Evolutionary conservation across 2,329 filamentous ascomycete genomes (phyloP).

Genomic region (Amphichorda felina): DNA sequence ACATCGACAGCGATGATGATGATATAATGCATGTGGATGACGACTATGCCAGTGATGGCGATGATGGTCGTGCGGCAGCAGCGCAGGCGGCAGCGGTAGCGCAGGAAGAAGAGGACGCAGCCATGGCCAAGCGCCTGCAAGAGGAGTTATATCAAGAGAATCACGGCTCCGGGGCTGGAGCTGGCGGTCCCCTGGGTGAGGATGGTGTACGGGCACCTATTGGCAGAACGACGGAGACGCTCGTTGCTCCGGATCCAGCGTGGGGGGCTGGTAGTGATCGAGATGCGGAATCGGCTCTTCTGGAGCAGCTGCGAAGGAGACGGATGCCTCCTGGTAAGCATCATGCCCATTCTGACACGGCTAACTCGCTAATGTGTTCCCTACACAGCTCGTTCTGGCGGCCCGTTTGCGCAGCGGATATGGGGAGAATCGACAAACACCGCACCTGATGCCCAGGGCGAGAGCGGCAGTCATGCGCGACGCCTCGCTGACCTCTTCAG

Average conservation of each 20-base stretch:
- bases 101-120: conserved; percentile 77
- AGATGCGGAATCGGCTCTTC: conserved; percentile 45
- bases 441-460: conserved; percentile 4
- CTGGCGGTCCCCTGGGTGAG: conserved; percentile 9
- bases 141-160: conserved; percentile 66
- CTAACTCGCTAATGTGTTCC: not conserved
- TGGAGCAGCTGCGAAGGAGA: conserved; percentile 50
- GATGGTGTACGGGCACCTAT: conserved; percentile 80
- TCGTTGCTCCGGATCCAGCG: conserved; percentile 55
- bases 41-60: conserved; percentile 24
- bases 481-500: conserved; percentile 85
- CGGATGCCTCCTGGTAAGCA: conserved; percentile 7
- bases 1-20: conserved; percentile 65
- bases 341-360: too few relatives aligned
- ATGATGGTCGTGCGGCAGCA: conserved; percentile 25
- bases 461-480: conserved; percentile 55
- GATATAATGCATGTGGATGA: conserved; percentile 26
- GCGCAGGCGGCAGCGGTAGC: conserved; percentile 31
- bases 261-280: conserved; percentile 36
- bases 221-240: conserved; percentile 78
- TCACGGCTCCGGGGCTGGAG: conserved; percentile 25
- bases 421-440: conserved; percentile 17
- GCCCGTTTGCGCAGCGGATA: conserved; percentile 26
- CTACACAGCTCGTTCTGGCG: conserved; percentile 11
- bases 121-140: conserved; percentile 82